A percentile compares a stretch with the other conserved stretches of the same genome.
Evolutionary conservation across 345 rosid species (phyloP).

Genomic region (Eucalyptus cloeziana): DNA sequence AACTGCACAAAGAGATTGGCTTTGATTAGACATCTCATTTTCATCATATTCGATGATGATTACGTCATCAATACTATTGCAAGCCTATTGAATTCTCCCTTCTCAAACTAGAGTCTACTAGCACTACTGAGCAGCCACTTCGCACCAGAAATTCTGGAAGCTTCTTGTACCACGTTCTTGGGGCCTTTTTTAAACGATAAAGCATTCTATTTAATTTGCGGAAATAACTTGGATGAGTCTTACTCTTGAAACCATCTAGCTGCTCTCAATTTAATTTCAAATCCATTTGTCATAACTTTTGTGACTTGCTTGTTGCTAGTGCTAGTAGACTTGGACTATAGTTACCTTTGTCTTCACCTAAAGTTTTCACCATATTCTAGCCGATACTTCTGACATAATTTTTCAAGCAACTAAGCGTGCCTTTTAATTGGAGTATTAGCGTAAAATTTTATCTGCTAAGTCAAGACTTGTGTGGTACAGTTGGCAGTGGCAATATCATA

Average conservation of each 20-base stretch:
- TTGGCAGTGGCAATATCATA: rapidly evolving
- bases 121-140: neutral
- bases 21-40: neutral
- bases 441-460: neutral
- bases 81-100: neutral
- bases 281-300: neutral
- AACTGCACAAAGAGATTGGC: neutral
- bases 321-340: neutral
- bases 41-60: neutral
- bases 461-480: neutral
- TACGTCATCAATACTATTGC: neutral
- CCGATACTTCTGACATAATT: neutral
- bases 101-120: neutral
- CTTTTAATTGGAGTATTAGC: neutral
- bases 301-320: neutral
- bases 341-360: neutral
- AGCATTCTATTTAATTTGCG: neutral
- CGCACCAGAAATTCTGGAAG: neutral
- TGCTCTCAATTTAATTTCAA: neutral
- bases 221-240: neutral
- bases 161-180: neutral
- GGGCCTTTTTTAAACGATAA: neutral
- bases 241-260: neutral
- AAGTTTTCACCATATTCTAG: neutral
- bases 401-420: neutral